phyloP scores from a whole-genome alignment of 805 yeast genomes.

The Saccharomycopsis amapae region DNA sequence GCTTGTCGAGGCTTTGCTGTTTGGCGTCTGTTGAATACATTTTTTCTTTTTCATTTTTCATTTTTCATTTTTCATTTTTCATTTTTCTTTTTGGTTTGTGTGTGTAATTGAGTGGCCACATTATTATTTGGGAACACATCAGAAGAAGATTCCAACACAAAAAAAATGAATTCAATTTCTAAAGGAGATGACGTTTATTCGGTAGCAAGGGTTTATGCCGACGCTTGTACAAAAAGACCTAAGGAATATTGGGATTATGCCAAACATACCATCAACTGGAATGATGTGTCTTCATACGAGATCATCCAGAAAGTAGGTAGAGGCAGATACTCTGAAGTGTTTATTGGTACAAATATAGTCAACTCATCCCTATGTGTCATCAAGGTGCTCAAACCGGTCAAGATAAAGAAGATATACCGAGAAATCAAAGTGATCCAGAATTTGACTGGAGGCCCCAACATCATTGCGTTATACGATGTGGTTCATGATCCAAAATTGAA shows the following conservation, averaged over 20 bases:
- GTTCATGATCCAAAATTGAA: slow-evolving; percentile 74
- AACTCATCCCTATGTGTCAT: slow-evolving; percentile 66
- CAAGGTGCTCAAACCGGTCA: slow-evolving; percentile 88
- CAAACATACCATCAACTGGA: slow-evolving; percentile 19
- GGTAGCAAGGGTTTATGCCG: slow-evolving; percentile 71
- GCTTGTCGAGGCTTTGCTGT: no score
- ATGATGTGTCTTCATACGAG: slow-evolving; percentile 54
- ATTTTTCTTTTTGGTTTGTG: no score
- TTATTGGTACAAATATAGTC: slow-evolving; percentile 69
- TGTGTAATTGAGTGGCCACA: no score
- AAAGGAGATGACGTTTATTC: slow-evolving; percentile 36
- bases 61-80: no score
- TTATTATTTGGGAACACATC: no score
- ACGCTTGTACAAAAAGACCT: slow-evolving; percentile 70
- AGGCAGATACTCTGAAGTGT: slow-evolving; percentile 94
- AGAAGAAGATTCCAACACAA: no score
- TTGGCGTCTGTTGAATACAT: no score
- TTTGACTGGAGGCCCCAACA: slow-evolving; percentile 77
- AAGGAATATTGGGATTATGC: slow-evolving; percentile 71
- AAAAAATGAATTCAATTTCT: slow-evolving; percentile 18
- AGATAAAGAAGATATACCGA: slow-evolving; percentile 82
- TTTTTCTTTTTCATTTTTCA: no score
- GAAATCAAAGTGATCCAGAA: slow-evolving; percentile 85
- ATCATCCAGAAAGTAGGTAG: slow-evolving; percentile 80
- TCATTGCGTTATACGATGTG: slow-evolving; percentile 68